phyloP scores from a whole-genome alignment of 2,329 filamentous ascomycete genomes.

The Cladosporium velox region DNA sequence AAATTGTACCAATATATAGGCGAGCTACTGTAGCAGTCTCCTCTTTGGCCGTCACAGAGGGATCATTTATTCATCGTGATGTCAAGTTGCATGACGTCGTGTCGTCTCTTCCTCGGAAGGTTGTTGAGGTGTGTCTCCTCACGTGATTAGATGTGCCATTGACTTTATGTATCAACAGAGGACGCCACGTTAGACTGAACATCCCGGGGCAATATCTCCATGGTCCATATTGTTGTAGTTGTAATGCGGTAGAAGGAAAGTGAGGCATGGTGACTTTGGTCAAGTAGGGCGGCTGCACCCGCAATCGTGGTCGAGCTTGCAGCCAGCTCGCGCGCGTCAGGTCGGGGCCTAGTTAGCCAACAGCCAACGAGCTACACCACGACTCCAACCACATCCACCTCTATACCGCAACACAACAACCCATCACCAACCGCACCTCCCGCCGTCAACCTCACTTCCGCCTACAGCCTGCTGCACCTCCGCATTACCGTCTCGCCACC shows the following conservation, averaged over 20 bases:
- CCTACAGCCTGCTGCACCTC: background rate
- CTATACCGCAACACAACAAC: slow-evolving; percentile 9
- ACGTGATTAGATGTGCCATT: background rate
- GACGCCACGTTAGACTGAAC: background rate
- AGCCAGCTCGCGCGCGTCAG: slow-evolving; percentile 13
- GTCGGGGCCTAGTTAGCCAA: background rate
- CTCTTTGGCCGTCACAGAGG: background rate
- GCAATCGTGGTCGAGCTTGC: slow-evolving; percentile 1
- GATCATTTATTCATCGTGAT: slow-evolving; percentile 21
- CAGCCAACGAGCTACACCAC: slow-evolving; percentile 8
- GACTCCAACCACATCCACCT: background rate
- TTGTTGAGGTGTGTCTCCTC: background rate
- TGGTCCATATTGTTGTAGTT: background rate
- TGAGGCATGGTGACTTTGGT: slow-evolving; percentile 4
- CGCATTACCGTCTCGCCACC: background rate
- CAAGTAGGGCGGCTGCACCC: background rate
- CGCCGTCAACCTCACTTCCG: background rate
- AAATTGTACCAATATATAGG: background rate
- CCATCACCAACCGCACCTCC: background rate
- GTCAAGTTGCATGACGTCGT: slow-evolving; percentile 21
- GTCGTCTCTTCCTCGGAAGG: slow-evolving; percentile 10
- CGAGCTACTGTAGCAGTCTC: background rate
- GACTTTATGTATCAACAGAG: background rate
- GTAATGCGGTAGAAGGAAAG: background rate
- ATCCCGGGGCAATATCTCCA: background rate